Evolutionary conservation across 2,329 filamentous ascomycete genomes (phyloP).

Genomic region (Aspergillus pseudotamarii): DNA sequence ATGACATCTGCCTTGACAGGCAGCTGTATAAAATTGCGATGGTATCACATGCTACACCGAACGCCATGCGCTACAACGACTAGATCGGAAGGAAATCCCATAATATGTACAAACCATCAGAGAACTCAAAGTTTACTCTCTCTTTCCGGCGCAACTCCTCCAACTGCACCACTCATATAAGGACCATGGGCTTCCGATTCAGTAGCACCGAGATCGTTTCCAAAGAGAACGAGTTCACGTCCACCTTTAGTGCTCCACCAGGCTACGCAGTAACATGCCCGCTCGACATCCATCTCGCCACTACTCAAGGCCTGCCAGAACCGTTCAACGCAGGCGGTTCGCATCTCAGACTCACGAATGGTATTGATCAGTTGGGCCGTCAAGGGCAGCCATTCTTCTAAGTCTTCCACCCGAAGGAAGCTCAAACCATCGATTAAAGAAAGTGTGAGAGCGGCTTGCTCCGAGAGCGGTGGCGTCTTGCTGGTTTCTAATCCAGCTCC

Average conservation of each 20-base stretch:
- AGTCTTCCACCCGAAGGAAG: slow-evolving; percentile 66
- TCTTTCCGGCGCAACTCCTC: slow-evolving; percentile 40
- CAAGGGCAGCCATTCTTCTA: slow-evolving; percentile 80
- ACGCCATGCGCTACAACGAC: slow-evolving; percentile 16
- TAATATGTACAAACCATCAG: slow-evolving; percentile 6
- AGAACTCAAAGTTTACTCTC: slow-evolving; percentile 47
- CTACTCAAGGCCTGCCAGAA: slow-evolving; percentile 79
- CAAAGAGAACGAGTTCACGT: slow-evolving; percentile 58
- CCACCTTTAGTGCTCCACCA: slow-evolving; percentile 80
- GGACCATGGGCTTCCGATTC: slow-evolving; percentile 34
- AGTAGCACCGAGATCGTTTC: slow-evolving; percentile 25
- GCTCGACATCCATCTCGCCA: slow-evolving; percentile 87
- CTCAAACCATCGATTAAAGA: slow-evolving; percentile 79
- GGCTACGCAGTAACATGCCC: slow-evolving; percentile 73
- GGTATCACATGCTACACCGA: slow-evolving; percentile 18
- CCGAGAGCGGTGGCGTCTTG: slow-evolving; percentile 55
- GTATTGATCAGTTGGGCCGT: slow-evolving; percentile 68
- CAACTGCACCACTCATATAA: slow-evolving; percentile 61
- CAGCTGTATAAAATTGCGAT: slow-evolving; percentile 8
- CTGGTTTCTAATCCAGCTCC: slow-evolving; percentile 38
- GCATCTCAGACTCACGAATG: slow-evolving; percentile 64
- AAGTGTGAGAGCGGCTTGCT: slow-evolving; percentile 75
- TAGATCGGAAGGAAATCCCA: not conserved
- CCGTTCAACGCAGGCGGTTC: slow-evolving; percentile 66
- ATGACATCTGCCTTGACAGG: not conserved